Evolutionary conservation across 306 rosid genomes (phyloP).

Genomic region (Inga oerstediana): DNA sequence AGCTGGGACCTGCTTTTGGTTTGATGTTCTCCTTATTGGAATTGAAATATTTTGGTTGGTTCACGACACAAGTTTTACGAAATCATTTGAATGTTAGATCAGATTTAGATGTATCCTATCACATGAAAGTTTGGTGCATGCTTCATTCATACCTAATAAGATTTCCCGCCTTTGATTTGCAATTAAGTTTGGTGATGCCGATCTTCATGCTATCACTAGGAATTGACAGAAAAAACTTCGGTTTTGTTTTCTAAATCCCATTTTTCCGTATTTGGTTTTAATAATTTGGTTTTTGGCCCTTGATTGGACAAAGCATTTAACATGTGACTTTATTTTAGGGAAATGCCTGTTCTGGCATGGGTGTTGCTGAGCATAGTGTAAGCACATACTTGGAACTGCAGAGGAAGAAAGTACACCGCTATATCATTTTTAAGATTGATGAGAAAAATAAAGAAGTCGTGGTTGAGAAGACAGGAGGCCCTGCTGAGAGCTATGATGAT

Average conservation of each 20-base stretch:
- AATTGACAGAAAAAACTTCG: too few relatives aligned
- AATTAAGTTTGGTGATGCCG: slow-evolving; percentile 16
- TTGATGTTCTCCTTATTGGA: slow-evolving; percentile 11
- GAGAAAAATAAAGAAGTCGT: slow-evolving; percentile 83
- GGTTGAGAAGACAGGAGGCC: slow-evolving; percentile 81
- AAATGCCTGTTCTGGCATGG: slow-evolving; percentile 84
- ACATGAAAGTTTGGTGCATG: neutral
- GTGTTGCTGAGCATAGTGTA: slow-evolving; percentile 67
- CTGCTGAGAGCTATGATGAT: slow-evolving; percentile 79
- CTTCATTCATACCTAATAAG: slow-evolving; percentile 5
- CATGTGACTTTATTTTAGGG: slow-evolving; percentile 42
- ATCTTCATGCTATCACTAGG: too few relatives aligned
- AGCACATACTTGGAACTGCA: slow-evolving; percentile 67
- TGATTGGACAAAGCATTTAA: neutral
- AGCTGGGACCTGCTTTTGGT: neutral
- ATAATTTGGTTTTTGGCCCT: neutral
- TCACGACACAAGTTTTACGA: slow-evolving; percentile 8
- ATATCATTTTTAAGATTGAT: slow-evolving; percentile 77
- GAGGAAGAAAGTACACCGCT: slow-evolving; percentile 81
- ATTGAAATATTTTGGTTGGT: neutral
- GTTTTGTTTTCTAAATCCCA: neutral
- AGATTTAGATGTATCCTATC: neutral
- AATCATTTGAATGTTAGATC: slow-evolving; percentile 6
- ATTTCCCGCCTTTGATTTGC: neutral
- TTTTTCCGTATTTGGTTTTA: slow-evolving; percentile 2